Percentiles rank a stretch among this genome's conserved stretches.
Conservation (phyloP, 441 rosid species). For the Adansonia gregorii region DNA sequence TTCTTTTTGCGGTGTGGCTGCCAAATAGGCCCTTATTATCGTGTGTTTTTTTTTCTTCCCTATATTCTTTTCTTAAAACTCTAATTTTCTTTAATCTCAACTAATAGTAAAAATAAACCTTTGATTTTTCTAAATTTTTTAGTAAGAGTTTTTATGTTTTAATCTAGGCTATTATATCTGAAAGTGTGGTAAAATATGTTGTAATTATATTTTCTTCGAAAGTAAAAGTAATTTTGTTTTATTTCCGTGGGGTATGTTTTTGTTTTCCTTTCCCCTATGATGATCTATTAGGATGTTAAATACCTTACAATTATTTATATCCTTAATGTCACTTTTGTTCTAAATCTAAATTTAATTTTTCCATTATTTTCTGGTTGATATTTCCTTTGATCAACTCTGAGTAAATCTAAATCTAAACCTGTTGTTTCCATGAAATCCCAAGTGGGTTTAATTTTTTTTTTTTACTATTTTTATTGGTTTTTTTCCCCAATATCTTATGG, state of each 20-base stretch:
- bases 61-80: not conserved
- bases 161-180: not conserved
- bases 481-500: not conserved
- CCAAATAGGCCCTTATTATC: too few relatives aligned
- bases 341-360: conserved; percentile 2
- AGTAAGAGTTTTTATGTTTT: not conserved
- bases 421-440: conserved; percentile 8
- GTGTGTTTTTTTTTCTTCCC: not conserved
- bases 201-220: not conserved
- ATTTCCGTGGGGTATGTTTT: not conserved
- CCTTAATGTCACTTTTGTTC: not conserved
- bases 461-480: not conserved
- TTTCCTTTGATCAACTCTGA: not conserved
- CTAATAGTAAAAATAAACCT: not conserved
- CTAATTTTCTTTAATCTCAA: too few relatives aligned
- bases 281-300: conserved; percentile 17
- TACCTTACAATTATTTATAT: conserved; percentile 6
- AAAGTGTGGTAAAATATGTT: not conserved
- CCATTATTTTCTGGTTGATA: not conserved
- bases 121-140: not conserved
- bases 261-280: not conserved
- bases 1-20: too few relatives aligned
- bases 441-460: not conserved
- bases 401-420: not conserved
- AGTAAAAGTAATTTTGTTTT: not conserved